Evolutionary conservation across 169 alveolate genomes (phyloP).

Genomic region (Amoebophrya sp.): DNA sequence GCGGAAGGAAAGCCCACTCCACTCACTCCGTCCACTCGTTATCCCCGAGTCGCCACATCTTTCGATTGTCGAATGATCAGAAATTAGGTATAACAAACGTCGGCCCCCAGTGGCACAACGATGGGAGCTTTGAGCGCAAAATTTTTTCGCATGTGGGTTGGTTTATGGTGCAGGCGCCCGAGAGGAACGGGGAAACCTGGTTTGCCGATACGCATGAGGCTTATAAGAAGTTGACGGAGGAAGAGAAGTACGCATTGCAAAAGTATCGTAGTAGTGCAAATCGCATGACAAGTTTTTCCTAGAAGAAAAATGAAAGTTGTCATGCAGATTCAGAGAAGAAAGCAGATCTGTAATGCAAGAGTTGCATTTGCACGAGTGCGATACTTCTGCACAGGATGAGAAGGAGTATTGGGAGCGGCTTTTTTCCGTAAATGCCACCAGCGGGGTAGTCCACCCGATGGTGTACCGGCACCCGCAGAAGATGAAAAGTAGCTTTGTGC

Average conservation of each 20-base stretch:
- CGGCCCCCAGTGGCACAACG: conserved; percentile 28
- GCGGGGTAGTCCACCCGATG: background rate
- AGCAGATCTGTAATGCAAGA: no score
- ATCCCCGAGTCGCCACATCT: background rate
- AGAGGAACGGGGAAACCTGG: background rate
- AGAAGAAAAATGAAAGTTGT: no score
- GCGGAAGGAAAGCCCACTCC: background rate
- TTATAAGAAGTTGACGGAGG: background rate
- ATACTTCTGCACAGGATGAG: no score
- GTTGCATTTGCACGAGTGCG: no score
- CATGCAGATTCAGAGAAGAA: no score
- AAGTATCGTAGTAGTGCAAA: no score
- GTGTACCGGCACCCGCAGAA: background rate
- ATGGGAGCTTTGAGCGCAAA: background rate
- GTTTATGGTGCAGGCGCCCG: background rate
- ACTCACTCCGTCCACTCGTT: background rate
- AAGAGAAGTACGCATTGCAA: no score
- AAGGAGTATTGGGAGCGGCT: background rate
- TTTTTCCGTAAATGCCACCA: background rate
- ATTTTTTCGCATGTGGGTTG: background rate
- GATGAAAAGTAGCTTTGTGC: no score
- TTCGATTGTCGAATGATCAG: background rate
- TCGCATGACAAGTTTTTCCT: no score
- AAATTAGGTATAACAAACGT: background rate
- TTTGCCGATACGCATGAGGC: background rate